Base-by-base conservation (phyloP, 331 rosid genomes). In the Pyrus hybrid region DNA sequence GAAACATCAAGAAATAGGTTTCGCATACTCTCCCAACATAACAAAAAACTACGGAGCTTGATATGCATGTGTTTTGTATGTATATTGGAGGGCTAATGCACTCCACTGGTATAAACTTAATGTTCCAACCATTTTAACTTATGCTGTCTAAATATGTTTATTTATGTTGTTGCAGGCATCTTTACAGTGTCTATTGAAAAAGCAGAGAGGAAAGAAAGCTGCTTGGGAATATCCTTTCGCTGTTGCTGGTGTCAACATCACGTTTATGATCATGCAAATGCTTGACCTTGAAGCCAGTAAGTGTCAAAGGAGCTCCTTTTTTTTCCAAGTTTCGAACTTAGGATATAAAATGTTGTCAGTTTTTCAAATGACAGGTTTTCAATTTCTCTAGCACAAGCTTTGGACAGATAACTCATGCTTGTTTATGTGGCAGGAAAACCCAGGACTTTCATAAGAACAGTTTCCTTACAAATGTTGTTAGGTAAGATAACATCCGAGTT, bases 201-300 rank as follows among this genome's bases (percentile, higher is more conserved):
- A 84, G 81, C 94, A 91, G 77, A 96, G 93, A 74, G 89, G 93
- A 81, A 86, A 87, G 47, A 81, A 80, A 85, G 94, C 91, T 29
- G 85, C 85, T 62, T 93, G 91, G 88, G 93, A 87, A 82, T 93
- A 91, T 85, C 97, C 96, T 12, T 93, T 93, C 77, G 96, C 93
- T 22, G 94, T 87, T 66, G 97, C 97, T 71, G 94, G 97, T 66
- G 88, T 93, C 58, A 93, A 91, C 78, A 87, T 91, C 81, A 85
- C 94, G 5, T 93, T 89, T 76, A 91, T 91, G 98, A 82, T 90
- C 57, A 86, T 91, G 92, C 90, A 91, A 85, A 93, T 91, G 96
- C 89, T 91, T 66, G 97, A 91, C 58, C 96, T 93, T 37, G 91
- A 91, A 60, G 85, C 90, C 47, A 65, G 96, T 91, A 84, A n/a